A percentile compares a stretch with the other conserved stretches of the same genome.
These are phyloP conservation scores for Zalerion maritima DNA, from an alignment of 495 filamentous ascomycete species.

Conservation along the genomic window DNA sequence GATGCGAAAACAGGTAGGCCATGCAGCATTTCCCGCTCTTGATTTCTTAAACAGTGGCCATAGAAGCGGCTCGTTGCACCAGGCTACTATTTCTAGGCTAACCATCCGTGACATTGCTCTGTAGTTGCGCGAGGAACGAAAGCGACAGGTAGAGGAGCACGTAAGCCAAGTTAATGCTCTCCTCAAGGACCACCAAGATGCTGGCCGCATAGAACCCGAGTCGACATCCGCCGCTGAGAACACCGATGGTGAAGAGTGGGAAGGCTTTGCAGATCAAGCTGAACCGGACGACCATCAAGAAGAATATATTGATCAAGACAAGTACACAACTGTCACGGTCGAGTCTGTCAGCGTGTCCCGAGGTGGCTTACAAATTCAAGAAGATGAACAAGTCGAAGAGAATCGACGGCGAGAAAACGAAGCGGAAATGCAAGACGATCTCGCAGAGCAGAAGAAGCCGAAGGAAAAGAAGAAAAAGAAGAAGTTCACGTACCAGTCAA, in stretches of 20 bases:
- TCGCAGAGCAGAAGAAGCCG: conserved; percentile 33
- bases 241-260: conserved; percentile 43
- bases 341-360: conserved; percentile 75
- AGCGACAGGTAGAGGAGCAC: conserved; percentile 62
- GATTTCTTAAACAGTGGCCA: not conserved
- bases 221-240: conserved; percentile 12
- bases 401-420: conserved; percentile 17
- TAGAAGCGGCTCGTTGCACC: conserved; percentile 2
- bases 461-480: conserved; percentile 66
- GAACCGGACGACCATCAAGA: conserved; percentile 61
- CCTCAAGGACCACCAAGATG: conserved; percentile 38
- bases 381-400: conserved; percentile 16
- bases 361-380: conserved; percentile 45
- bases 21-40: conserved; percentile 1
- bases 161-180: conserved; percentile 55
- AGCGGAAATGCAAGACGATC: conserved; percentile 14
- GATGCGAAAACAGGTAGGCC: conserved; percentile 54
- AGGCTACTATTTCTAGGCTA: conserved; percentile 1
- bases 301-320: conserved; percentile 93
- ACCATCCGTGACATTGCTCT: conserved; percentile 6
- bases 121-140: conserved; percentile 68
- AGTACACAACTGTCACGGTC: conserved; percentile 84
- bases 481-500: conserved; percentile 86
- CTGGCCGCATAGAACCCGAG: conserved; percentile 24
- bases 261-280: conserved; percentile 43